phyloP scores from a whole-genome alignment of 2,329 filamentous ascomycete genomes.

The Aspergillus chevalieri region DNA sequence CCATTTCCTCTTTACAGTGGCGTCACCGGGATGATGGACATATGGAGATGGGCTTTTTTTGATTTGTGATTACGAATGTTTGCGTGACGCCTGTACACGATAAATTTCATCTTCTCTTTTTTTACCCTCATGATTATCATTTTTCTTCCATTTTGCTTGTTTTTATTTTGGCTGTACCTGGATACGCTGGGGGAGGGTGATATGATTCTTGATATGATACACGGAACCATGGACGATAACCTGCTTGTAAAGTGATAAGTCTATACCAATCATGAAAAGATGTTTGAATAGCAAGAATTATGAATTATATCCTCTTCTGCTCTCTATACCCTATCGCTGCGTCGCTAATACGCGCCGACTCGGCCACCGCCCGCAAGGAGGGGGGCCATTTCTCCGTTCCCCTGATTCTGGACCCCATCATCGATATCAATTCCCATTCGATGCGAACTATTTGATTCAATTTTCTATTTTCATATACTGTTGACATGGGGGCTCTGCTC shows the following conservation, averaged over 20 bases:
- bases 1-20: constrained; percentile 1
- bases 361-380: constrained; percentile 15
- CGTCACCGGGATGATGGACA: constrained; percentile 12
- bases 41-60: constrained; percentile 2
- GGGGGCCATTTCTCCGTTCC: constrained; percentile 5
- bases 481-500: background rate
- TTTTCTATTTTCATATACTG: background rate
- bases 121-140: constrained; percentile 3
- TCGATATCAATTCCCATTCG: background rate
- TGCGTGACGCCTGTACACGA: constrained; percentile 12
- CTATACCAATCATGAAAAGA: too few species aligned
- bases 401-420: constrained; percentile 1
- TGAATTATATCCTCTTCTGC: too few species aligned
- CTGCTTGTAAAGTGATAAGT: too few species aligned
- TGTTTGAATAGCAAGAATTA: too few species aligned
- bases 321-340: background rate
- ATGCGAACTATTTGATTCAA: too few species aligned
- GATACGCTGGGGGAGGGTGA: too few species aligned
- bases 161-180: background rate
- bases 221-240: background rate
- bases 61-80: constrained; percentile 2
- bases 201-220: background rate
- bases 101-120: constrained; percentile 2
- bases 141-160: background rate
- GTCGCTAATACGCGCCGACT: background rate